Conservation (phyloP, 202 grass and related monocot genomes). For the Zoysia matrella region DNA sequence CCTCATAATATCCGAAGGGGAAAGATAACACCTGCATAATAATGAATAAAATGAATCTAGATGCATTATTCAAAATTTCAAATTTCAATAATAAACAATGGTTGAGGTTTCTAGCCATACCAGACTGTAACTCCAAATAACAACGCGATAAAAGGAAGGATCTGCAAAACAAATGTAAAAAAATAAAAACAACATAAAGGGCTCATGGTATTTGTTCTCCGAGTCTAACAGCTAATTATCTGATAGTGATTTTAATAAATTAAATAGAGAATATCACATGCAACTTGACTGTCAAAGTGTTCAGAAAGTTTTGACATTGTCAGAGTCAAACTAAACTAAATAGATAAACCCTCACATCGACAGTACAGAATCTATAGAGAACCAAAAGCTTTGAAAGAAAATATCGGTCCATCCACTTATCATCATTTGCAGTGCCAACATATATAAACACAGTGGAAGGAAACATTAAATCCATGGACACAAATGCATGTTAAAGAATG, state of each 20-base stretch:
- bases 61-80: conserved; percentile 18
- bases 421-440: background rate
- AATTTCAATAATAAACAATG: conserved; percentile 29
- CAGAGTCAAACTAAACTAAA: conserved; percentile 17
- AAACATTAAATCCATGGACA: background rate
- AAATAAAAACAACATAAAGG: conserved; percentile 27
- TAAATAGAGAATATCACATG: conserved; percentile 16
- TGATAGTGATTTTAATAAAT: conserved; percentile 6
- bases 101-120: conserved; percentile 48
- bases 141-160: conserved; percentile 77
- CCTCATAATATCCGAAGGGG: conserved; percentile 90
- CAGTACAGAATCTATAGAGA: background rate
- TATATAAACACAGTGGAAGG: background rate
- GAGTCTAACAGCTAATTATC: background rate
- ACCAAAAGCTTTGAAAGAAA: conserved; percentile 1
- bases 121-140: conserved; percentile 84
- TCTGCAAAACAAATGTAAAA: conserved; percentile 55
- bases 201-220: background rate
- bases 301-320: background rate
- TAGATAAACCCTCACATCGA: background rate
- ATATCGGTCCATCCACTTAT: background rate
- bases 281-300: background rate
- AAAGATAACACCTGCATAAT: conserved; percentile 75
- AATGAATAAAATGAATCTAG: conserved; percentile 18
- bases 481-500: background rate